Evolutionary conservation across 768 basidiomycete genomes (phyloP), one percentile per base, ranked within the genome.

Genomic region (Lactifluus pinguis): DNA sequence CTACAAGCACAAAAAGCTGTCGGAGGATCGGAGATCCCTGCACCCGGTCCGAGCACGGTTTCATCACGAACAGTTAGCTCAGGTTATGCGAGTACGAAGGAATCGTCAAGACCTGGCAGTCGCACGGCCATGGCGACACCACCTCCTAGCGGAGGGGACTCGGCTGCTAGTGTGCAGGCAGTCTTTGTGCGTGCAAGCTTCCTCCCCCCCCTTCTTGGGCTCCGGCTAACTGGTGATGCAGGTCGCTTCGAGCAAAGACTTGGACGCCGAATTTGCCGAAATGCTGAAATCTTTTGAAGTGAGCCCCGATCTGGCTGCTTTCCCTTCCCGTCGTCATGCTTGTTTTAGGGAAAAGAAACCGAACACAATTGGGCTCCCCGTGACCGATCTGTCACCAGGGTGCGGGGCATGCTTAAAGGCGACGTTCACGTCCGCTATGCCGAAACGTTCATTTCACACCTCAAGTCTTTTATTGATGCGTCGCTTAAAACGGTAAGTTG

Each of bases 331-430:
- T 15, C 19, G 41, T 61, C 36, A 44, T 42, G 19, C 41, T n/a
- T 17, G 29, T 19, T 39, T 3, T 63, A 93, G 87, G 97, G 95
- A n/a, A 95, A 83, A 74, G 95, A 99, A 75, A 89, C 89, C 1
- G 95, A 99, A 70, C 91, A 95, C 64, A 99, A 99, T 67, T 99
- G 95, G 95, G 78, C 82, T 47, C 75, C 78, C 32, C 81, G 95
- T 60, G 95, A 99, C 63, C 80, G 80, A 65, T 79, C 87, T 10
- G 79, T 95, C 62, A 77, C 82, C 47, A 80, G 84, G 17, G 87
- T 98, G 8, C 82, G 94, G 48, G 90, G 94, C 17, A 92, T 97
- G 89, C 74, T 98, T 58, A 87, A 85, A 69, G 92, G 92, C 30
- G 90, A 89, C 42, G 87, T 88, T 3, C 85, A 90, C 70, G 71